Conservation (phyloP, 2,329 filamentous ascomycete genomes). For the Ophiocordyceps camponoti-rufipedis region DNA sequence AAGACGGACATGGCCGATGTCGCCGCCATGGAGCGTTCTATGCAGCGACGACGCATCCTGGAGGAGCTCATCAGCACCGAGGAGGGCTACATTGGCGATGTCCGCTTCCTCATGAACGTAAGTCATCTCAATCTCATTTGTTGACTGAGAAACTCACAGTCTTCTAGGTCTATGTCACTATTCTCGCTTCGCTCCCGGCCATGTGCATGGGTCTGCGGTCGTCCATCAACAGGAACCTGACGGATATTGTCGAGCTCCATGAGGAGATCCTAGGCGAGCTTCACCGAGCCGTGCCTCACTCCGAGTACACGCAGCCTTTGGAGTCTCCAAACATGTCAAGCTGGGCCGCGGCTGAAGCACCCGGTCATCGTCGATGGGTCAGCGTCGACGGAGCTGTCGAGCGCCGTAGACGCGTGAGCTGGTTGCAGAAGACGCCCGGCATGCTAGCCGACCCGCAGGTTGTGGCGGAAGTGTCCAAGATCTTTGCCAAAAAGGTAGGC, state of each 20-base stretch:
- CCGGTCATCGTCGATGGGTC: slow-evolving; percentile 25
- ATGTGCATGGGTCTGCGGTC: slow-evolving; percentile 45
- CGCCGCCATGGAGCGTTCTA: slow-evolving; percentile 49
- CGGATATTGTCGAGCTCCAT: slow-evolving; percentile 66
- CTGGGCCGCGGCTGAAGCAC: neutral
- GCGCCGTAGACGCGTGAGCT: slow-evolving; percentile 16
- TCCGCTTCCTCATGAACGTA: slow-evolving; percentile 77
- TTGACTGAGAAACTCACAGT: slow-evolving; percentile 5
- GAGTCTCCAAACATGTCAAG: slow-evolving; percentile 3
- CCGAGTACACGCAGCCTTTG: slow-evolving; percentile 34
- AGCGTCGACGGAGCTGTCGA: slow-evolving; percentile 29
- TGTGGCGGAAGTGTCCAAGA: slow-evolving; percentile 40
- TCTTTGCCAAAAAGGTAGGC: slow-evolving; percentile 40
- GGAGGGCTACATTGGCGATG: slow-evolving; percentile 71
- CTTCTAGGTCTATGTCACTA: slow-evolving; percentile 50
- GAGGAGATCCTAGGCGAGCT: slow-evolving; percentile 64
- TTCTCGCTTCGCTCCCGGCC: slow-evolving; percentile 53
- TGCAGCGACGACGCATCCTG: slow-evolving; percentile 61
- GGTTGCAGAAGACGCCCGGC: slow-evolving; percentile 27
- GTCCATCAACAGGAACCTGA: slow-evolving; percentile 63
- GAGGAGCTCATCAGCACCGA: slow-evolving; percentile 79
- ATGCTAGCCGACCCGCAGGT: slow-evolving; percentile 39
- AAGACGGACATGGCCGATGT: slow-evolving; percentile 38
- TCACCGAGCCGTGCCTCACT: slow-evolving; percentile 50
- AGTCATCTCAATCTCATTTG: slow-evolving; percentile 10